Evolutionary conservation across 129 eudicot species (phyloP), one percentile per base, ranked within the genome.

Genomic region (Oenanthe sinensis): DNA sequence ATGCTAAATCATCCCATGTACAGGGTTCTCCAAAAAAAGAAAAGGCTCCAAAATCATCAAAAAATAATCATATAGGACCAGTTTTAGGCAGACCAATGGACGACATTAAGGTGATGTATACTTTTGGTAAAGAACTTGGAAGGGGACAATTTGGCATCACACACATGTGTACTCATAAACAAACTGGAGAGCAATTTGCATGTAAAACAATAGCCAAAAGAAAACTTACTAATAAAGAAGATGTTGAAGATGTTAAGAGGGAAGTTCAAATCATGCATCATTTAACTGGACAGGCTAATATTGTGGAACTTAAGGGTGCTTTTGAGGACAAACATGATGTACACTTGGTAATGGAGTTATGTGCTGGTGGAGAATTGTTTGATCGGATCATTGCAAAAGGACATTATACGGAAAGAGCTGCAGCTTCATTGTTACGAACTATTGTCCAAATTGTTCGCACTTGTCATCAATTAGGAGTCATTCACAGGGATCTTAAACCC

Each of bases 231-330:
- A 92, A 83, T 75, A 90, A 87, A 82, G 97, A 92, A 75, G 97
- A 92, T 76, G 85, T 92, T 8, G 97, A 92, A 84, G 97, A 92
- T 77, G 97, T 92, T 28, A 80, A 84, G 77, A 84, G 97, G 86
- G 97, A 92, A 77, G 97, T 92, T 8, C 93, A 92, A 75, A 92
- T 90, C 76, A 92, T 92, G 97, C 93, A 90, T 63, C 96, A 92
- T 83, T 80, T 92, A 79, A 86, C 93, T 16, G 97, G 96, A 19
- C 97, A 92, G 69, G 78, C 86, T 0, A 92, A 92, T 73, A 87
- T 92, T 37, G 97, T 92, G 30, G 96, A 90, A 78, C 88, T 92
- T 5, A 92, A 92, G 70, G 97, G 97, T 36, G 96, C 96, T 4
- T 92, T 86, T 60, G 97, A 92, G 85, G 97, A 92, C 71, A 92